Conservation (phyloP, 306 rosid species). For the Malus asiatica region DNA sequence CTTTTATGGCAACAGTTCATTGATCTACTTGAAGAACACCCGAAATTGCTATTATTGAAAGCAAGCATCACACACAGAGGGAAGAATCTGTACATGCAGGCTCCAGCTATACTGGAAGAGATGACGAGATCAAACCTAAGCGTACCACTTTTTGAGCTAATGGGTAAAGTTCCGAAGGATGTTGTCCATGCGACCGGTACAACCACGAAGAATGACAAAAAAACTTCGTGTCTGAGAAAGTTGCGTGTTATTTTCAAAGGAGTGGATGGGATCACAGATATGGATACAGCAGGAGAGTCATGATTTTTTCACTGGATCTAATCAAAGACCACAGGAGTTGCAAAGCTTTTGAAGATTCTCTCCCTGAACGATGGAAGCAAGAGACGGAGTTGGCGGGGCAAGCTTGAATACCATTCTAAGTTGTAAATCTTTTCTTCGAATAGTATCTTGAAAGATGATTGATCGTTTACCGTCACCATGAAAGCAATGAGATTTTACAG, state of each 20-base stretch:
- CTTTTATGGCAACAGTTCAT: slow-evolving; percentile 56
- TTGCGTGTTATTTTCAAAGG: slow-evolving; percentile 69
- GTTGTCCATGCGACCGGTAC: slow-evolving; percentile 71
- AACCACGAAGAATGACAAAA: slow-evolving; percentile 49
- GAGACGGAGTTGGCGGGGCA: slow-evolving; percentile 27
- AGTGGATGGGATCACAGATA: slow-evolving; percentile 72
- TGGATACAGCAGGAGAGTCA: slow-evolving; percentile 88
- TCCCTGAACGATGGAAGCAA: slow-evolving; percentile 12
- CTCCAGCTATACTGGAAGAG: slow-evolving; percentile 91
- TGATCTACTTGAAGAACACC: slow-evolving; percentile 71
- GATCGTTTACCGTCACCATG: background rate
- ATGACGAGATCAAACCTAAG: slow-evolving; percentile 86
- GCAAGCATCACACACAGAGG: slow-evolving; percentile 73
- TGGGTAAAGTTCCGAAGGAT: slow-evolving; percentile 64
- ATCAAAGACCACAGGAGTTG: slow-evolving; percentile 1
- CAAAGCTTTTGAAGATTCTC: slow-evolving; percentile 15
- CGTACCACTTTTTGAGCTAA: slow-evolving; percentile 52
- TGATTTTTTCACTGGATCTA: slow-evolving; percentile 18
- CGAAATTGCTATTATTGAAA: slow-evolving; percentile 60
- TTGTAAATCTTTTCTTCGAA: slow-evolving; percentile 14
- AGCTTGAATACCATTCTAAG: slow-evolving; percentile 23
- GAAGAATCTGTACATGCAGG: slow-evolving; percentile 89
- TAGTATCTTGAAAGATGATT: background rate
- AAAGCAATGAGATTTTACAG: slow-evolving; percentile 4
- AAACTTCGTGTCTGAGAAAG: slow-evolving; percentile 56